Conservation (phyloP, 2,329 filamentous ascomycete genomes). For the Davidsoniella virescens region DNA sequence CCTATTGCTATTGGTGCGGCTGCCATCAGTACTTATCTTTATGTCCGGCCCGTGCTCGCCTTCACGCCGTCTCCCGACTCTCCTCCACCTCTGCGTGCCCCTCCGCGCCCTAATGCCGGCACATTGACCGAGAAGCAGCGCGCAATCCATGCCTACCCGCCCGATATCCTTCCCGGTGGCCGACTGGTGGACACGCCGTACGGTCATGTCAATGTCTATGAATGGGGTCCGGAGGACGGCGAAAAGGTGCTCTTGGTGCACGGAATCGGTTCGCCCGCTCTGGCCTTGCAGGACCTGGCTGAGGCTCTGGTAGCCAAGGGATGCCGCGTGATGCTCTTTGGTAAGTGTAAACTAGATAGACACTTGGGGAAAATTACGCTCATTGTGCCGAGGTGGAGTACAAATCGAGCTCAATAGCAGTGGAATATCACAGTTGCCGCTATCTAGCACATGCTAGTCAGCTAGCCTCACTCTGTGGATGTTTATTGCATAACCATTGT, state of each 20-base stretch:
- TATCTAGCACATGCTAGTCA: too few species aligned
- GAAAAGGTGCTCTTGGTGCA: conserved; percentile 61
- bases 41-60: conserved; percentile 17
- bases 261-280: conserved; percentile 64
- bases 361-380: not conserved
- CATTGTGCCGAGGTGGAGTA: too few species aligned
- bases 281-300: conserved; percentile 51
- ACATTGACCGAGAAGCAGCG: conserved; percentile 17
- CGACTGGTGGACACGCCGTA: conserved; percentile 55
- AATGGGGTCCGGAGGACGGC: conserved; percentile 60
- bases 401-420: too few species aligned
- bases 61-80: conserved; percentile 11
- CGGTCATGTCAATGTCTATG: conserved; percentile 57
- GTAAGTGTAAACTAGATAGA: conserved; percentile 25
- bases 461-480: too few species aligned
- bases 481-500: too few species aligned
- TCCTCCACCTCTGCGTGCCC: conserved; percentile 6
- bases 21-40: conserved; percentile 23
- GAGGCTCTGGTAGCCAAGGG: conserved; percentile 47
- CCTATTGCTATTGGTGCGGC: conserved; percentile 14
- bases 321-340: conserved; percentile 65
- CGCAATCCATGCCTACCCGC: conserved; percentile 43
- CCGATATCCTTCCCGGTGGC: conserved; percentile 50
- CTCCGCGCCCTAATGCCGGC: conserved; percentile 3
- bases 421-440: too few species aligned